Percentiles rank a stretch among this genome's conserved stretches.
Evolutionary conservation across 192 early-diverging fungal species (phyloP).

Genomic region (Podila epigama): DNA sequence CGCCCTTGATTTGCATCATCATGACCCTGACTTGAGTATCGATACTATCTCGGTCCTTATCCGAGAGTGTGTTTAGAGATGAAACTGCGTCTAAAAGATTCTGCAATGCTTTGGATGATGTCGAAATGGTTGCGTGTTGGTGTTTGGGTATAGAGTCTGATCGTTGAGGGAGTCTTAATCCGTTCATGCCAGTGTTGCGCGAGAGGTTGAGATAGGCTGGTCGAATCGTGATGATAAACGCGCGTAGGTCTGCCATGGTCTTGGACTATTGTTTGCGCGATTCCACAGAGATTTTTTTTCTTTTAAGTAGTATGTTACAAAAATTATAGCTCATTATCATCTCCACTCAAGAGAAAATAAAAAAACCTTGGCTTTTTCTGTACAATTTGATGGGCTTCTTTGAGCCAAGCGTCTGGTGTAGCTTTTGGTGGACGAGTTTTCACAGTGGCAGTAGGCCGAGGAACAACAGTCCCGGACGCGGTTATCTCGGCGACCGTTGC

Average conservation of each 20-base stretch:
- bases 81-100: conserved; percentile 31
- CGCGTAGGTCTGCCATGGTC: conserved; percentile 37
- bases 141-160: conserved; percentile 30
- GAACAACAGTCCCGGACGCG: not conserved
- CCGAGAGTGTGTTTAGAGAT: conserved; percentile 29
- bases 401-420: conserved; percentile 26
- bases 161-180: conserved; percentile 7
- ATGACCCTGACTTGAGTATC: conserved; percentile 43
- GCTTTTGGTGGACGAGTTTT: not conserved
- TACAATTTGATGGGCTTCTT: conserved; percentile 44
- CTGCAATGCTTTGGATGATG: conserved; percentile 31
- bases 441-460: not conserved
- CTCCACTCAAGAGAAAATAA: not conserved
- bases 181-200: conserved; percentile 7
- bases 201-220: conserved; percentile 42
- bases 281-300: not conserved
- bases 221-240: conserved; percentile 38
- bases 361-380: not conserved
- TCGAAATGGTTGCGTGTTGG: not conserved
- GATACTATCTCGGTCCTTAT: conserved; percentile 45
- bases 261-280: conserved; percentile 15
- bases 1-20: conserved; percentile 46
- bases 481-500: not conserved
- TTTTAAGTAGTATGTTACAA: not conserved
- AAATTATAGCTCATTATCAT: not conserved